Base-by-base conservation (phyloP, 192 early-diverging fungal genomes). In the Coemansia pectinata region DNA sequence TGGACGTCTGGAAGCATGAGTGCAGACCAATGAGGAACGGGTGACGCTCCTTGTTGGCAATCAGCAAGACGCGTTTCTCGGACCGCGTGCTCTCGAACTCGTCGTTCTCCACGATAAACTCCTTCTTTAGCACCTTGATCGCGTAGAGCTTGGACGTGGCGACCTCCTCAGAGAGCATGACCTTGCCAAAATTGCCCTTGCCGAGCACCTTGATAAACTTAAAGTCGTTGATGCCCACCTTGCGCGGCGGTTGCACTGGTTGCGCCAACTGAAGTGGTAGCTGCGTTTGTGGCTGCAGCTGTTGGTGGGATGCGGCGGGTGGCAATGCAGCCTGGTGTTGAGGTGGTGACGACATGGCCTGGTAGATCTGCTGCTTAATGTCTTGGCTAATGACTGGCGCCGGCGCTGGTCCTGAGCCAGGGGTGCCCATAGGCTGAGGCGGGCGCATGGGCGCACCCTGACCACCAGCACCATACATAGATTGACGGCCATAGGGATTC, bases 141-240 rank as follows among this genome's bases (percentile, higher is more conserved):
- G 95, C 97, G 79, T 94, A 97, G 14, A 95, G 86, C 33, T 91
- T 88, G 70, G 90, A 87, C 44, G 88, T 86, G 59, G 84, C 57
- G 74, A 93, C 94, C 70, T 99, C 96, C 78, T 97, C 95, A 4
- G 96, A 94, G 61, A 99, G 87, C 93, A 99, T 96, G 21, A 99
- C 96, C 86, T 99, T 99, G 76, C 97, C 97, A 88, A 97, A 99
- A 85, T 97, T 98, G 59, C 97, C 97, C 78, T 96, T 97, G 66
- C 97, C 97, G 12, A 99, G 84, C 2, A 99, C 96, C 21, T 95
- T 93, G 60, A 96, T 70, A 62, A 99, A 95, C 65, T 89, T 92
- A 68, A 99, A 99, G 73, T 99, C 96, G 57, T 97, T 93, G 21
- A 96, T 74, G 2, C 91, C 89, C 48, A 97, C 89, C 61, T 91